phyloP scores from a whole-genome alignment of 768 basidiomycete species.

The Leccinum rimulosum region DNA sequence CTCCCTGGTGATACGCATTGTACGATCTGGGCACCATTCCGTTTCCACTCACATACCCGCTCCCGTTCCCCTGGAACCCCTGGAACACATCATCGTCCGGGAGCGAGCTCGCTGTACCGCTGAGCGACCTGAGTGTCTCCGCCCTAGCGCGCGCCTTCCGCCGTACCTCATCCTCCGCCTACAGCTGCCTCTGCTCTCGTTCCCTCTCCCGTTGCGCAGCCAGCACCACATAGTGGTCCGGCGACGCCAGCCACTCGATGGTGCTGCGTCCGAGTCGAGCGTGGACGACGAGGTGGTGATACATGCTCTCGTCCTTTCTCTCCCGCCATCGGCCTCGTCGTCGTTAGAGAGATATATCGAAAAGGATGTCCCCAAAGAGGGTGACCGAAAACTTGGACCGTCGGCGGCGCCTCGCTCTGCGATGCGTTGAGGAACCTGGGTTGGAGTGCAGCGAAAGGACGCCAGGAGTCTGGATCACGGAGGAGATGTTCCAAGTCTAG shows the following conservation, averaged over 20 bases:
- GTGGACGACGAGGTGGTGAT: conserved; percentile 38
- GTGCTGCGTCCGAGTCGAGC: conserved; percentile 70
- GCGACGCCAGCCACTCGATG: conserved; percentile 51
- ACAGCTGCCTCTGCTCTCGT: conserved; percentile 21
- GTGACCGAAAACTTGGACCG: conserved; percentile 42
- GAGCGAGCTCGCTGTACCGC: conserved; percentile 18
- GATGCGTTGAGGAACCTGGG: conserved; percentile 35
- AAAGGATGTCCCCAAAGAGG: conserved; percentile 65
- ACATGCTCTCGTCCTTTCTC: conserved; percentile 27
- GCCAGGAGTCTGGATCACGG: conserved; percentile 47
- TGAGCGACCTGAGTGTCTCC: conserved; percentile 31
- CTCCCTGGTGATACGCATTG: not conserved
- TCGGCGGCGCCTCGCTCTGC: conserved; percentile 35
- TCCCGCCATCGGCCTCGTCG: conserved; percentile 26
- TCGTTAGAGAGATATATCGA: conserved; percentile 62
- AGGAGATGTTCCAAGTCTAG: conserved; percentile 49
- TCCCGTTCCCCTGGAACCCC: conserved; percentile 63
- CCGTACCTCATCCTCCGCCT: conserved; percentile 41
- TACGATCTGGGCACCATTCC: not conserved
- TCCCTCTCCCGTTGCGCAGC: conserved; percentile 30
- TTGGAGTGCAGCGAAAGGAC: conserved; percentile 68
- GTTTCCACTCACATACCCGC: conserved; percentile 17
- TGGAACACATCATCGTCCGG: conserved; percentile 45
- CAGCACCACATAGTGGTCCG: conserved; percentile 31
- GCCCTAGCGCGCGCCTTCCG: conserved; percentile 44